These are phyloP conservation scores for Botryosphaeria dothidea DNA, from an alignment of 2,329 filamentous ascomycete species.

Conservation along the genomic window DNA sequence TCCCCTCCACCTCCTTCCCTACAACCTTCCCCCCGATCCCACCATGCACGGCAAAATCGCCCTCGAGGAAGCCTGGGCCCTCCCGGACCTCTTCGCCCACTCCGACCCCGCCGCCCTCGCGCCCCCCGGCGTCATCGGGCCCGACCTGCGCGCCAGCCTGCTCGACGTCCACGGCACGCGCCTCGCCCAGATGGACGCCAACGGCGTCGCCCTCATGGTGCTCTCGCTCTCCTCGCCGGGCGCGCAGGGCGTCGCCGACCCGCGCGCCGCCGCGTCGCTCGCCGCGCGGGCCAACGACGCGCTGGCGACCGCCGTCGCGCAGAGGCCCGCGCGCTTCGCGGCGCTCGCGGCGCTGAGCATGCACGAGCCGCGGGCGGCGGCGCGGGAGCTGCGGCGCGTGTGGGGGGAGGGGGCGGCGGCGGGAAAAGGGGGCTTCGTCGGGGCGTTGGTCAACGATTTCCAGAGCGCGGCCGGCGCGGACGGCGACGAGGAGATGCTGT, in stretches of 20 bases:
- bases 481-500: conserved; percentile 59
- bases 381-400: conserved; percentile 49
- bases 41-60: conserved; percentile 8
- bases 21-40: too few species aligned
- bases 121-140: background rate
- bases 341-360: conserved; percentile 28
- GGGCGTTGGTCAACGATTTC: conserved; percentile 53
- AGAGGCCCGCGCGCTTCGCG: conserved; percentile 6
- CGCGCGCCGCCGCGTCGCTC: conserved; percentile 26
- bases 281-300: conserved; percentile 30
- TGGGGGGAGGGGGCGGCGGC: too few species aligned
- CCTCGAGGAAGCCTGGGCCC: conserved; percentile 9
- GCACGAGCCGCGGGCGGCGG: conserved; percentile 55
- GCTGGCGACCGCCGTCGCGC: conserved; percentile 23
- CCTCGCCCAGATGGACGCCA: background rate
- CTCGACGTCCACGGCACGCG: conserved; percentile 25
- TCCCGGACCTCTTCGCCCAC: background rate
- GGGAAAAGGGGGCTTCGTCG: conserved; percentile 43
- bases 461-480: conserved; percentile 63
- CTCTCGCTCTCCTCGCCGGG: conserved; percentile 30
- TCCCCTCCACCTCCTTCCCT: too few species aligned
- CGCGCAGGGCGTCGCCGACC: conserved; percentile 28
- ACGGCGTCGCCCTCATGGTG: conserved; percentile 29
- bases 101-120: background rate
- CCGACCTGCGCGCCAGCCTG: background rate